A percentile compares a stretch with the other conserved stretches of the same genome.
These are phyloP conservation scores for Cordia subcordata DNA, from an alignment of 257 asterid species.

Conservation along the genomic window DNA sequence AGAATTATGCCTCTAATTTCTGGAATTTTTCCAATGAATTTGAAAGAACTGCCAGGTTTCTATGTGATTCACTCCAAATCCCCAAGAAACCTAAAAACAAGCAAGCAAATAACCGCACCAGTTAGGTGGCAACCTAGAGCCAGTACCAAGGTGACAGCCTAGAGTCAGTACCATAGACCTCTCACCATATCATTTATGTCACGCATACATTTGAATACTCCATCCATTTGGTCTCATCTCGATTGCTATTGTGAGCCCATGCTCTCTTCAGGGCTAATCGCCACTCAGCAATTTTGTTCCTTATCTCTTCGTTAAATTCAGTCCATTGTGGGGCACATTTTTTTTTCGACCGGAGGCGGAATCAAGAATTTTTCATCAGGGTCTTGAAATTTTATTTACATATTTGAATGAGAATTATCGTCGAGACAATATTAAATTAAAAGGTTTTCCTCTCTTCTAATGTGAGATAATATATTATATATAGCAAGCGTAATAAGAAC, in stretches of 20 bases:
- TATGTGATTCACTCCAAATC: no score
- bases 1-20: no score
- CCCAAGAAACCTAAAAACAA: not conserved
- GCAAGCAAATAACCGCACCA: not conserved
- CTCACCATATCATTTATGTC: constrained; percentile 67
- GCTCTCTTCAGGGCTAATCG: constrained; percentile 58
- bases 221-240: constrained; percentile 49
- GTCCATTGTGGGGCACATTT: constrained; percentile 95
- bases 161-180: not conserved
- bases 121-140: not conserved
- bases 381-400: no score
- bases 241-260: constrained; percentile 29
- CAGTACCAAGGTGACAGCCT: no score
- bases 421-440: constrained; percentile 67
- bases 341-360: constrained; percentile 67
- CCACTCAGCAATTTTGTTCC: constrained; percentile 51
- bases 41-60: no score
- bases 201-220: constrained; percentile 60
- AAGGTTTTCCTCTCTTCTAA: constrained; percentile 83
- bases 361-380: constrained; percentile 84
- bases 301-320: constrained; percentile 80
- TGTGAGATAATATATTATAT: no score
- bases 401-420: constrained; percentile 77
- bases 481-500: no score
- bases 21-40: no score